Evolutionary conservation across 2,329 filamentous ascomycete species (phyloP).

Genomic region (Aureobasidium sp.): DNA sequence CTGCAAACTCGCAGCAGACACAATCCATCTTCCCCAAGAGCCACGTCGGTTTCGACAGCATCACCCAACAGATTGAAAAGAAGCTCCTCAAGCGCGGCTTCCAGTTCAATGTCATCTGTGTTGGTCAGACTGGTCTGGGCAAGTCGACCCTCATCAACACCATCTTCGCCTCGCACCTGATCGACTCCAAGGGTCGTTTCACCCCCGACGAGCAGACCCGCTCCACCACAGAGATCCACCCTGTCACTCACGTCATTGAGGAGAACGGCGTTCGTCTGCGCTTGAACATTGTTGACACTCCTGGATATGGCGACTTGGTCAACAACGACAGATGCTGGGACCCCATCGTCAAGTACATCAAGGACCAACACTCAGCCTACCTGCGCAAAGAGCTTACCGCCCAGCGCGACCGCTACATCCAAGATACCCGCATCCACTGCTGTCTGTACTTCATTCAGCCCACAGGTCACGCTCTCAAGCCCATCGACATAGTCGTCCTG

Average conservation of each 20-base stretch:
- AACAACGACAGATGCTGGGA: constrained; percentile 99
- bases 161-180: constrained; percentile 98
- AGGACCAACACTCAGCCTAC: constrained; percentile 99
- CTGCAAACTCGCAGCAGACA: constrained; percentile 44
- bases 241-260: constrained; percentile 97
- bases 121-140: constrained; percentile 98
- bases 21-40: constrained; percentile 73
- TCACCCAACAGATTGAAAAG: constrained; percentile 98
- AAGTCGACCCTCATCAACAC: constrained; percentile 99
- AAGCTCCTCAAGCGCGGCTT: constrained; percentile 99
- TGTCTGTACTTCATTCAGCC: constrained; percentile 99
- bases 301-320: constrained; percentile 95
- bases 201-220: constrained; percentile 88
- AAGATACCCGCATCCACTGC: constrained; percentile 98
- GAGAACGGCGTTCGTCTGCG: constrained; percentile 97
- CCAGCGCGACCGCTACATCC: constrained; percentile 97
- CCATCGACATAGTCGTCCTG: constrained; percentile 97
- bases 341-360: constrained; percentile 99
- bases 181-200: constrained; percentile 96
- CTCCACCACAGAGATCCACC: constrained; percentile 95
- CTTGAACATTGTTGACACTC: constrained; percentile 98
- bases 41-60: constrained; percentile 99
- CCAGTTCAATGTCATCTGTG: constrained; percentile 99
- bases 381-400: constrained; percentile 98
- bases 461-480: constrained; percentile 95